phyloP scores from a whole-genome alignment of 2,329 filamentous ascomycete genomes.

The Colletotrichum kahawae region DNA sequence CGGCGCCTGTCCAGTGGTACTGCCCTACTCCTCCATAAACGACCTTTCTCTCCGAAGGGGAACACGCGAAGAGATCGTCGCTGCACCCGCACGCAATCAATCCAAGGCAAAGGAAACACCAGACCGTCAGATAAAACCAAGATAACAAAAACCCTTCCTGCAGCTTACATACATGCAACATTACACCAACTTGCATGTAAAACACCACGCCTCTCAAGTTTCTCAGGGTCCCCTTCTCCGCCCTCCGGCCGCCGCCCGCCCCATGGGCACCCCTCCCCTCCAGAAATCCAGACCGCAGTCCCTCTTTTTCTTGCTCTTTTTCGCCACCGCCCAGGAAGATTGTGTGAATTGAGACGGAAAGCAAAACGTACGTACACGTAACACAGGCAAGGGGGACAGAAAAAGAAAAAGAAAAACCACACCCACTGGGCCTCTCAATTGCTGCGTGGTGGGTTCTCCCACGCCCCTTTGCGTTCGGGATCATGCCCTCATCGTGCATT shows the following conservation, averaged over 20 bases:
- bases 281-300: not conserved
- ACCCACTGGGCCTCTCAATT: no score
- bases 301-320: not conserved
- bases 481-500: conserved; percentile 11
- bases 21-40: not conserved
- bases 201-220: not conserved
- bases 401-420: not conserved
- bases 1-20: not conserved
- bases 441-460: not conserved
- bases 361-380: not conserved
- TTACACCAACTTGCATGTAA: not conserved
- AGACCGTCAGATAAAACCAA: not conserved
- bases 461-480: not conserved
- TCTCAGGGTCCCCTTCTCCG: not conserved
- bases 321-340: not conserved
- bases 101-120: not conserved
- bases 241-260: not conserved
- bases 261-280: not conserved
- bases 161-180: not conserved
- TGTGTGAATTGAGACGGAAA: not conserved
- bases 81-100: not conserved
- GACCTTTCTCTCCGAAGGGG: not conserved
- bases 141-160: not conserved
- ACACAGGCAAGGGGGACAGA: not conserved
- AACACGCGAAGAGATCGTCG: not conserved